Base-by-base conservation (phyloP, 192 early-diverging fungal species). In the Haplosporangium gracile region DNA sequence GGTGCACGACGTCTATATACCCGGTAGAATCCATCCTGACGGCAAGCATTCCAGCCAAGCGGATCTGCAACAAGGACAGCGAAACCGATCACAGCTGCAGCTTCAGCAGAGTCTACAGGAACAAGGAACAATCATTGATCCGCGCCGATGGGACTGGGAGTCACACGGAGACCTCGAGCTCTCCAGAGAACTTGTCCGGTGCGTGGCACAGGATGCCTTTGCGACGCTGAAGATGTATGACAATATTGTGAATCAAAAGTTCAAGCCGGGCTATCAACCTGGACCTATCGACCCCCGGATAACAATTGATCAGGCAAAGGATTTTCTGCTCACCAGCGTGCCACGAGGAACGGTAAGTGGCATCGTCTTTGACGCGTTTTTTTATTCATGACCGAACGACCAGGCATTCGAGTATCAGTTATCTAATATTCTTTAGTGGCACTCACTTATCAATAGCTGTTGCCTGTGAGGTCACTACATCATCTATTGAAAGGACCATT, bases 71-170 rank as follows among this genome's bases (percentile, higher is more conserved):
- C 76, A 18, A 9, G 47, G 13, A 2, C 42, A 63, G 71, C 43
- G 70, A 39, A 26, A 38, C 26, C 77, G 40, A 18, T 2, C 10
- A n/a, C 74, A 85, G 24, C 34, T 75, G 24, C 65, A 70, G 47
- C 55, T 6, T 24, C 60, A 76, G 24, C 42, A 38, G 39, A 74
- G 29, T n/a, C 36, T 7, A 26, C n/a, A 43, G 47, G 74, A 69
- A 43, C 55, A 38, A 2, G 81, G 63, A 20, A 43, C 72, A 29
- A 26, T 77, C 38, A 85, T 86, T 26, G 84, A 86, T 75, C 84
- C 84, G 38, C 65, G 84, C 24, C 51, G 79, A 39, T 81, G 78
- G 84, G 84, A 86, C 36, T 86, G 84, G 84, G 84, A 86, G 36
- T 86, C 84, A 20, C 75, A 78, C 18, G 84, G 84, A 2, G 69